A percentile compares a stretch with the other conserved stretches of the same genome.
phyloP scores from a whole-genome alignment of 805 yeast genomes.

The Lachancea thermotolerans region DNA sequence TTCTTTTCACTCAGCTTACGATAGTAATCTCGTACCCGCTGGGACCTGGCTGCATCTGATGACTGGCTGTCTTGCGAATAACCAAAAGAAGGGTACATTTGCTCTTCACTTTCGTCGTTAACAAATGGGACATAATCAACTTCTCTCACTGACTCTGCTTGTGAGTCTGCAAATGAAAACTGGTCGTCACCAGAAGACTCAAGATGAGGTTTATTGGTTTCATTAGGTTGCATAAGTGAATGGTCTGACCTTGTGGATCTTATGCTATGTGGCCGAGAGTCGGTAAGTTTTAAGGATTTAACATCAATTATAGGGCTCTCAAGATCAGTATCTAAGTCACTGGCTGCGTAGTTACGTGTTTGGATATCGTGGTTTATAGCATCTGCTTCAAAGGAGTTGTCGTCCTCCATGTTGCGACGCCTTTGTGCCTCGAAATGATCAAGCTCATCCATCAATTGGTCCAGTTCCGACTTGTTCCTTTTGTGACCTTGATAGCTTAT shows the following conservation, averaged over 20 bases:
- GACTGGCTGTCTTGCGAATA: too few species aligned
- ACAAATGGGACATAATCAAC: slow-evolving; percentile 14
- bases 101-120: slow-evolving; percentile 1
- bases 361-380: not conserved
- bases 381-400: not conserved
- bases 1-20: not conserved
- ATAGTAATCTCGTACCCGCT: too few species aligned
- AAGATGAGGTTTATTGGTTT: too few species aligned
- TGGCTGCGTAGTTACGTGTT: too few species aligned
- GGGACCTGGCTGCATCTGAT: too few species aligned
- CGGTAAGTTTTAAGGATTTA: too few species aligned
- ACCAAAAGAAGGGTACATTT: not conserved
- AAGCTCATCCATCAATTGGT: slow-evolving; percentile 29
- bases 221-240: too few species aligned
- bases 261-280: too few species aligned
- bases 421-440: slow-evolving; percentile 20
- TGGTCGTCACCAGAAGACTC: slow-evolving; percentile 3
- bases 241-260: too few species aligned
- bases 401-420: not conserved
- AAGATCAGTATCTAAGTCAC: too few species aligned
- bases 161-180: slow-evolving; percentile 18
- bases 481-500: slow-evolving; percentile 13
- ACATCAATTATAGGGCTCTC: too few species aligned
- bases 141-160: slow-evolving; percentile 14
- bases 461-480: slow-evolving; percentile 30